Evolutionary conservation across 2,329 filamentous ascomycete genomes (phyloP).

Genomic region (Lecanicillium sp.): DNA sequence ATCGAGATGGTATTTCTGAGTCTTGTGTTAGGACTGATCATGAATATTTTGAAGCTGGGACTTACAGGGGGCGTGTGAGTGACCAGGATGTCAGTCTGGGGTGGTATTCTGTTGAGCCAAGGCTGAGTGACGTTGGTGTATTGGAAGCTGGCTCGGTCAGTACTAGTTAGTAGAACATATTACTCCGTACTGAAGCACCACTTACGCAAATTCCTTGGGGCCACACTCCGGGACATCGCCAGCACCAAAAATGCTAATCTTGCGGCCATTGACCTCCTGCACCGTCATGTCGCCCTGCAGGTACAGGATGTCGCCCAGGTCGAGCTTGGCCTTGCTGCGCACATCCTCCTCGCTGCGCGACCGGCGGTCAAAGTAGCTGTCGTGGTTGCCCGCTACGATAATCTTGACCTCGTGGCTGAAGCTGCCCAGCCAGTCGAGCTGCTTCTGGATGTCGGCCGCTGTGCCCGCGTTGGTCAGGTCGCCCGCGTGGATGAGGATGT

Average conservation of each 20-base stretch:
- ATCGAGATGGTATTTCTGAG: constrained; percentile 60
- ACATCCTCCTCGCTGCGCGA: constrained; percentile 54
- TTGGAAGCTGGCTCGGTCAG: constrained; percentile 53
- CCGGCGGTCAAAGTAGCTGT: constrained; percentile 71
- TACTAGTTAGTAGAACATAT: not conserved
- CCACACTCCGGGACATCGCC: constrained; percentile 75
- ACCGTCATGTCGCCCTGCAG: constrained; percentile 63
- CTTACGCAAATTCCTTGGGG: constrained; percentile 57
- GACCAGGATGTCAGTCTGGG: constrained; percentile 68
- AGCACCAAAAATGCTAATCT: constrained; percentile 63
- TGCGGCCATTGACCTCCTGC: constrained; percentile 55
- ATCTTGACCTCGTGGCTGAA: constrained; percentile 77
- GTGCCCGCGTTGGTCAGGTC: constrained; percentile 74
- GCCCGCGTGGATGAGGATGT: constrained; percentile 84
- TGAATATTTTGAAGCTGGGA: not conserved
- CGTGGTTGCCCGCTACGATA: constrained; percentile 82
- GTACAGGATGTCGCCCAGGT: constrained; percentile 67
- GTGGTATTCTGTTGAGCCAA: constrained; percentile 66
- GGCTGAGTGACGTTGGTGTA: constrained; percentile 60
- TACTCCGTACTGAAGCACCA: constrained; percentile 10
- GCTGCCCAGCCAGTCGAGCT: constrained; percentile 73
- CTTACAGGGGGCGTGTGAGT: constrained; percentile 71
- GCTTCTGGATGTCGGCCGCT: constrained; percentile 66
- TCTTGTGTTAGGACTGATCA: not conserved
- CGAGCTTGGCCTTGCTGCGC: constrained; percentile 43